Conservation (phyloP, 352 stramenopile genomes). For the Pythium vanterpoolii region DNA sequence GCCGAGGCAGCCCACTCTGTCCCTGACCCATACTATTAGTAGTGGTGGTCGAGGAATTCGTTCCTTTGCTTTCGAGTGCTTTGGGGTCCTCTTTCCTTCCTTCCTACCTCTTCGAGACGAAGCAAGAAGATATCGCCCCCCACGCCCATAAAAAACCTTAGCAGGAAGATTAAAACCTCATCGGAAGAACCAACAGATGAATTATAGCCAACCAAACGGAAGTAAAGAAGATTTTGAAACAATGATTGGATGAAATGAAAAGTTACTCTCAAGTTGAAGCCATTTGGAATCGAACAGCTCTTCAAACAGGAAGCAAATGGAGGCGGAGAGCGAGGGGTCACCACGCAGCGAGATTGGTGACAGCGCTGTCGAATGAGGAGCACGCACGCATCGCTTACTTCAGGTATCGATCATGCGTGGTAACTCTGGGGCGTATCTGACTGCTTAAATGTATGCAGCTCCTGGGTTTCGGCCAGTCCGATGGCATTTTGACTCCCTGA, state of each 20-base stretch:
- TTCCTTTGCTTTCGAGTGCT: background rate
- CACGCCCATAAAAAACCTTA: slow-evolving; percentile 1
- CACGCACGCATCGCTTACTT: too few species aligned
- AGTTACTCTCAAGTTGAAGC: slow-evolving; percentile 18
- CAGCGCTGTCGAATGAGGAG: background rate
- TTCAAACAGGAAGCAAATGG: background rate
- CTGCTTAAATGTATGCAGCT: too few species aligned
- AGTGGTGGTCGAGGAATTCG: too few species aligned
- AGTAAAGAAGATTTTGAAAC: background rate
- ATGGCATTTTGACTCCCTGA: too few species aligned
- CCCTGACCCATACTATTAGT: slow-evolving; percentile 90
- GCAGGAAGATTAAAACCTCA: slow-evolving; percentile 3
- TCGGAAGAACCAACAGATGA: background rate
- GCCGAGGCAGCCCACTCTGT: slow-evolving; percentile 79
- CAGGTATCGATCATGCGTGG: too few species aligned
- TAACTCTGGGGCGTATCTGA: too few species aligned
- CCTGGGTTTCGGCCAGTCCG: too few species aligned
- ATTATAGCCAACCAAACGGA: slow-evolving; percentile 9
- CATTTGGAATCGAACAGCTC: background rate
- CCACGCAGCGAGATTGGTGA: background rate
- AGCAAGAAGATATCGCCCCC: slow-evolving; percentile 4
- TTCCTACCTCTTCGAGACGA: background rate
- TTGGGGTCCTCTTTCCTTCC: background rate
- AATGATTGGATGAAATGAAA: slow-evolving; percentile 15
- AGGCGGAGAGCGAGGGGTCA: background rate